Conservation (phyloP, 371 early-diverging fungal genomes). For the Dinochytrium kinnereticum region DNA sequence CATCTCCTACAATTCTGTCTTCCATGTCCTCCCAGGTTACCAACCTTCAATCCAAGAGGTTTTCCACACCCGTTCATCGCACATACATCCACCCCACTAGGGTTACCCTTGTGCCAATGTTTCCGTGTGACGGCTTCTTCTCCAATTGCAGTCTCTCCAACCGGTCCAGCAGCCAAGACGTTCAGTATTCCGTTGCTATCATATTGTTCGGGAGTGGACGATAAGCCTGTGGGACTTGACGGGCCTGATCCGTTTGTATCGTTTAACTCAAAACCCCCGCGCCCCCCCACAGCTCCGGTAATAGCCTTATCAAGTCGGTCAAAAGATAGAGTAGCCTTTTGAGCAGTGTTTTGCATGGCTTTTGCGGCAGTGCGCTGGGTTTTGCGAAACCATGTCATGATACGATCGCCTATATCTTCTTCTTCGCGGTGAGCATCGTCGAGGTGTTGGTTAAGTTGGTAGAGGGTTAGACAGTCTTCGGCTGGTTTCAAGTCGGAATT, state of each 20-base stretch:
- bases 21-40: slow-evolving; percentile 24
- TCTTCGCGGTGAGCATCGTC: slow-evolving; percentile 26
- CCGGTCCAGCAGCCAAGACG: slow-evolving; percentile 6
- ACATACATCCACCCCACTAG: slow-evolving; percentile 27
- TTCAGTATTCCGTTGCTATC: not conserved
- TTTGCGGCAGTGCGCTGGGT: slow-evolving; percentile 25
- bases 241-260: not conserved
- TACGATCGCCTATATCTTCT: slow-evolving; percentile 24
- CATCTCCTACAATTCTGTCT: slow-evolving; percentile 57
- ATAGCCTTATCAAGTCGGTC: slow-evolving; percentile 18
- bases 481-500: slow-evolving; percentile 8
- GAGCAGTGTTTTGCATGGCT: slow-evolving; percentile 19
- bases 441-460: slow-evolving; percentile 33
- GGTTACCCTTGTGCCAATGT: slow-evolving; percentile 41
- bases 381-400: slow-evolving; percentile 34
- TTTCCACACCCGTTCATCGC: slow-evolving; percentile 31
- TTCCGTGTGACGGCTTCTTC: slow-evolving; percentile 28
- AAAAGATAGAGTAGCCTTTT: slow-evolving; percentile 15
- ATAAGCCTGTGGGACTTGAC: not conserved
- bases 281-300: not conserved
- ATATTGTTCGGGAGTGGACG: not conserved
- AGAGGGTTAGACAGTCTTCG: slow-evolving; percentile 20
- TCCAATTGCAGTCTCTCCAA: not conserved
- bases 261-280: slow-evolving; percentile 12
- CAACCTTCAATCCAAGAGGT: slow-evolving; percentile 25